Evolutionary conservation across 2,329 filamentous ascomycete species (phyloP).

Genomic region (Trichoderma cornu-damae): DNA sequence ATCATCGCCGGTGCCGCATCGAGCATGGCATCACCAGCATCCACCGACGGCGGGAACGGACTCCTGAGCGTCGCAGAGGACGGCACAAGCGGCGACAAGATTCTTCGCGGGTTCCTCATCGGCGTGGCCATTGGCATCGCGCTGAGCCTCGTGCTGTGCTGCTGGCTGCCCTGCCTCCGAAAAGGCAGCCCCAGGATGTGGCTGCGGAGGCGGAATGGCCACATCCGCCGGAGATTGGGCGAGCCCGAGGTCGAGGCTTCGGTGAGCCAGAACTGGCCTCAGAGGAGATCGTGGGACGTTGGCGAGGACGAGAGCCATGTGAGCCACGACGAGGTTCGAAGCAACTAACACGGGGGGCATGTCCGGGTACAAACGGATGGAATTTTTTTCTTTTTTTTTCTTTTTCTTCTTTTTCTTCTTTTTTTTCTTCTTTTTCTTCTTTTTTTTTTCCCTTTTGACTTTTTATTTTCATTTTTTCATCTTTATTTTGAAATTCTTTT

Average conservation of each 20-base stretch:
- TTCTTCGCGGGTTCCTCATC: slow-evolving; percentile 33
- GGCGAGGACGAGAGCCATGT: slow-evolving; percentile 3
- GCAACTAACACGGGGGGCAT: not conserved
- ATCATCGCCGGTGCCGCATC: not conserved
- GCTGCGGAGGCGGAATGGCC: slow-evolving; percentile 4
- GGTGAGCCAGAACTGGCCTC: slow-evolving; percentile 9
- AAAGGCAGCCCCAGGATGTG: slow-evolving; percentile 19
- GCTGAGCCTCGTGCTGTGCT: slow-evolving; percentile 32
- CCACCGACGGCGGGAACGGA: not conserved
- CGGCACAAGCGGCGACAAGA: slow-evolving; percentile 31
- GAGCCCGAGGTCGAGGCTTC: slow-evolving; percentile 1
- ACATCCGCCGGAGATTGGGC: not conserved
- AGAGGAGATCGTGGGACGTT: slow-evolving; percentile 6
- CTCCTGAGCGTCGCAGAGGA: slow-evolving; percentile 27
- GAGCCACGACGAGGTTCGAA: not conserved
- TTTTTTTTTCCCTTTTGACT: no score
- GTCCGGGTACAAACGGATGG: no score
- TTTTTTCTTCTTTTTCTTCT: no score
- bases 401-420: no score
- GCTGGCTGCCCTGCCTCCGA: slow-evolving; percentile 33
- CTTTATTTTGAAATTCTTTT: no score
- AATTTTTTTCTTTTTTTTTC: no score
- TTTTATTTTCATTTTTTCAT: no score
- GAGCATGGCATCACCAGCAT: not conserved
- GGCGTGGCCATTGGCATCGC: slow-evolving; percentile 31